A percentile compares a stretch with the other conserved stretches of the same genome.
phyloP scores from a whole-genome alignment of 352 stramenopile genomes.

The Phytophthora ramorum region DNA sequence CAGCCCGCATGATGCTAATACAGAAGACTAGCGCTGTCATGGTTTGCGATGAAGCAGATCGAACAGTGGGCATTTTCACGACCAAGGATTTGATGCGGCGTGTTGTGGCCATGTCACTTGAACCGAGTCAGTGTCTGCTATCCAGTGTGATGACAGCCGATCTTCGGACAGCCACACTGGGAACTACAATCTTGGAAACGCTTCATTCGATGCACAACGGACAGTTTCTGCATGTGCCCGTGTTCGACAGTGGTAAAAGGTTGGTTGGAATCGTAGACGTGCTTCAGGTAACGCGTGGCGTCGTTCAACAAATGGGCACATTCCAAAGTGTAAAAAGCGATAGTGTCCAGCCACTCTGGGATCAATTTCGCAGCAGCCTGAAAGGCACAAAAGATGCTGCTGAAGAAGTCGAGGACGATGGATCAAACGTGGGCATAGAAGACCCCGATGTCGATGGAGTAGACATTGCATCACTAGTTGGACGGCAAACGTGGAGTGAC shows the following conservation, averaged over 20 bases:
- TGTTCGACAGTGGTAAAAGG: slow-evolving; percentile 90
- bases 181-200: slow-evolving; percentile 96
- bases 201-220: slow-evolving; percentile 98
- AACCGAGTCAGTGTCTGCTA: slow-evolving; percentile 85
- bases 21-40: slow-evolving; percentile 84
- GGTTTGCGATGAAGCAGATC: slow-evolving; percentile 87
- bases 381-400: slow-evolving; percentile 38
- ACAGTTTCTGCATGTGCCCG: slow-evolving; percentile 96
- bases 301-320: slow-evolving; percentile 86
- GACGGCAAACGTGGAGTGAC: slow-evolving; percentile 53
- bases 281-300: slow-evolving; percentile 92
- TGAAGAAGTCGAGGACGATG: slow-evolving; percentile 47
- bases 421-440: slow-evolving; percentile 39
- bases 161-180: slow-evolving; percentile 91
- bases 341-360: slow-evolving; percentile 77
- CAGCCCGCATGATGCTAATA: slow-evolving; percentile 81
- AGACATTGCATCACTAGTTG: slow-evolving; percentile 42
- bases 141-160: slow-evolving; percentile 95
- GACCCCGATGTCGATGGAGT: slow-evolving; percentile 35
- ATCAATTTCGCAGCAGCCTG: slow-evolving; percentile 75
- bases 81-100: slow-evolving; percentile 98
- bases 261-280: slow-evolving; percentile 97
- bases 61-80: slow-evolving; percentile 96
- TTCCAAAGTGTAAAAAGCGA: slow-evolving; percentile 77
- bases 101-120: slow-evolving; percentile 91